Conservation (phyloP, 352 stramenopile species). For the Pythium sp. region DNA sequence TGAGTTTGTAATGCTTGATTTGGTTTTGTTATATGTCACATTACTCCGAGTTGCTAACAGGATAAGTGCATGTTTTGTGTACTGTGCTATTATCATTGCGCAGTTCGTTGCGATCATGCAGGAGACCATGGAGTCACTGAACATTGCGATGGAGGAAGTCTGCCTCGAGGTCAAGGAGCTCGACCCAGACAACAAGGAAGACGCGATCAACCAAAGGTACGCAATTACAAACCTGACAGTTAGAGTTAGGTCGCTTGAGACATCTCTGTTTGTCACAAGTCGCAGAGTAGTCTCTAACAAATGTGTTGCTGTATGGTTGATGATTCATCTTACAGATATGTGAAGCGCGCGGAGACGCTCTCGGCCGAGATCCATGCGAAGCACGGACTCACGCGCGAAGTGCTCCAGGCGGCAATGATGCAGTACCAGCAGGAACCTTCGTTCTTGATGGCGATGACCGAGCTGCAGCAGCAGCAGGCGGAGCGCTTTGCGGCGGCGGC, state of each 20-base stretch:
- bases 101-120: slow-evolving; percentile 89
- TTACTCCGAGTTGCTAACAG: not conserved
- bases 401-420: slow-evolving; percentile 89
- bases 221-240: not conserved
- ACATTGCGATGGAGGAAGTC: slow-evolving; percentile 87
- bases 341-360: slow-evolving; percentile 82
- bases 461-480: slow-evolving; percentile 84
- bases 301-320: not conserved
- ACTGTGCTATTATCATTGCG: not conserved
- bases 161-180: slow-evolving; percentile 87
- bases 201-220: slow-evolving; percentile 82
- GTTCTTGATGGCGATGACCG: slow-evolving; percentile 86
- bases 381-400: slow-evolving; percentile 82
- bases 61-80: slow-evolving; percentile 9
- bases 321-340: slow-evolving; percentile 44
- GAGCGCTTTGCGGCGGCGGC: slow-evolving; percentile 80
- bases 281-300: not conserved
- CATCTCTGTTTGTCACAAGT: not conserved
- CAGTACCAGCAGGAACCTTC: slow-evolving; percentile 88
- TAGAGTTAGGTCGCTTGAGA: not conserved
- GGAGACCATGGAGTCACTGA: slow-evolving; percentile 88
- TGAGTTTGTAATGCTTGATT: slow-evolving; percentile 11
- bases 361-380: slow-evolving; percentile 86
- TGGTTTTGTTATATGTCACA: not conserved
- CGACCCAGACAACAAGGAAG: slow-evolving; percentile 87